A percentile compares a stretch with the other conserved stretches of the same genome.
Conservation (phyloP, 176 grass and related monocot species). For the Aechmea fasciata region DNA sequence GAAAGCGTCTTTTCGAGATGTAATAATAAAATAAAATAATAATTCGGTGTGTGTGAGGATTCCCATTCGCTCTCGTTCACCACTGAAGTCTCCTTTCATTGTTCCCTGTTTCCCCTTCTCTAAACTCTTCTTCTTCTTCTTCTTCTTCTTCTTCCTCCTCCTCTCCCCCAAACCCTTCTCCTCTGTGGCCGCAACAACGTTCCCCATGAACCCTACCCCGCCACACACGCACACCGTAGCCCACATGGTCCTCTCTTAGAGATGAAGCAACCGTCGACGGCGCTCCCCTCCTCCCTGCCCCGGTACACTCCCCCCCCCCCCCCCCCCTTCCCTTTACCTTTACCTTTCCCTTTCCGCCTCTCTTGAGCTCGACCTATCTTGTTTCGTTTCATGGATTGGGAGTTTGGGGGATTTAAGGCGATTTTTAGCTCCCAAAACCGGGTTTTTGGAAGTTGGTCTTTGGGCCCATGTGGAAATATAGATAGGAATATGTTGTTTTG, state of each 20-base stretch:
- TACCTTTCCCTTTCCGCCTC: background rate
- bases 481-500: background rate
- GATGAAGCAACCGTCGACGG: conserved; percentile 8
- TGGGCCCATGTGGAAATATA: background rate
- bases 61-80: background rate
- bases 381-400: background rate
- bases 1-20: background rate
- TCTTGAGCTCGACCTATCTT: background rate
- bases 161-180: background rate
- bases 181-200: background rate
- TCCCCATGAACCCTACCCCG: background rate
- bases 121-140: background rate
- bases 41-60: background rate
- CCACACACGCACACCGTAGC: background rate
- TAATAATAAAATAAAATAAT: background rate
- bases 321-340: background rate
- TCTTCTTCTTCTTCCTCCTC: background rate
- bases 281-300: background rate
- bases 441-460: background rate
- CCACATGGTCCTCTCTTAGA: background rate
- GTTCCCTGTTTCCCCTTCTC: background rate
- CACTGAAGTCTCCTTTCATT: background rate
- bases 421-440: background rate
- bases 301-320: background rate
- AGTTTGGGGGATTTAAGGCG: background rate